Evolutionary conservation across 73 alveolate genomes (phyloP).

Genomic region (Paramecium biaurelia): DNA sequence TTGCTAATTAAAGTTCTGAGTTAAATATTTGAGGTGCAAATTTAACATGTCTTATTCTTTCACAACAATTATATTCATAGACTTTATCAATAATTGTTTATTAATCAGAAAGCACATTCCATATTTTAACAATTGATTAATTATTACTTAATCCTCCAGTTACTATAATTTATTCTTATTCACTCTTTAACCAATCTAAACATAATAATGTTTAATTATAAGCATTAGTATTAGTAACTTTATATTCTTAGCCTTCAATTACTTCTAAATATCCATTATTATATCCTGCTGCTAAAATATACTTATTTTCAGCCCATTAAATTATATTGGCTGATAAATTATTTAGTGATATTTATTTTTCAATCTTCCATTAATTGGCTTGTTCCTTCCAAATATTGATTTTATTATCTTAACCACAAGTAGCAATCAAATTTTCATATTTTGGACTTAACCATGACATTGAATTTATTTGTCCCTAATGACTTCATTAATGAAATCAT

Average conservation of each 20-base stretch:
- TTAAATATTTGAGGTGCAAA: slow-evolving; percentile 16
- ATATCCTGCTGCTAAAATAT: neutral
- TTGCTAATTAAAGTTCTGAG: neutral
- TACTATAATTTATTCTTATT: neutral
- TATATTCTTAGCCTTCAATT: neutral
- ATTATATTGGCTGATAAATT: neutral
- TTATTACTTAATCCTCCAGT: neutral
- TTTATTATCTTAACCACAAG: neutral
- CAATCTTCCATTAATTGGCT: neutral
- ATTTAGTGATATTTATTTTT: neutral
- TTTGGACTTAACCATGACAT: slow-evolving; percentile 4
- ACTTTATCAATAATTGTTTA: neutral
- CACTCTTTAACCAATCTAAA: slow-evolving; percentile 1
- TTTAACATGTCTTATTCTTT: neutral
- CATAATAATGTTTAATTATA: neutral
- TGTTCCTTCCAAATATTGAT: neutral
- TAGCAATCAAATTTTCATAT: slow-evolving; percentile 15
- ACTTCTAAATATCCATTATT: neutral
- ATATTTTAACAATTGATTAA: neutral
- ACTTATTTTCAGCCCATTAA: neutral
- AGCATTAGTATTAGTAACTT: neutral
- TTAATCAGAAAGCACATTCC: neutral
- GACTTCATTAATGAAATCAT: neutral
- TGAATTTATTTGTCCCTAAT: neutral
- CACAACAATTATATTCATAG: neutral